phyloP scores from a whole-genome alignment of 768 basidiomycete genomes.

The Sporobolomyces phaffii region DNA sequence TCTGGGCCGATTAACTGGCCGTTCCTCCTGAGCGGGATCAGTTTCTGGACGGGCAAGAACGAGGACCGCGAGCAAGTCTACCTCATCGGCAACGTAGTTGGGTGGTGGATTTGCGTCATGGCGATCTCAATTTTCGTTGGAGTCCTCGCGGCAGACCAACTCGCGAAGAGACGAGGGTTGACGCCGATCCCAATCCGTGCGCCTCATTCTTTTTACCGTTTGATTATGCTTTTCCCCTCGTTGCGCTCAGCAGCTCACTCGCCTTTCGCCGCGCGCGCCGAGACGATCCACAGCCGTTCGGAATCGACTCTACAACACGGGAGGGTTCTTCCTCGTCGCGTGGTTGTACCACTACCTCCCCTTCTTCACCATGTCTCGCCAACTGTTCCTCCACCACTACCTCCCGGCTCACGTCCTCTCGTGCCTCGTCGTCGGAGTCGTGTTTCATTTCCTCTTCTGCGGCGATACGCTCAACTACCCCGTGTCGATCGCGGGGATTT shows the following conservation, averaged over 20 bases:
- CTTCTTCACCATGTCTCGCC: conserved; percentile 96
- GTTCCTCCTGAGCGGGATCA: conserved; percentile 90
- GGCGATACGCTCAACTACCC: conserved; percentile 42
- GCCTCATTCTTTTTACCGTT: conserved; percentile 48
- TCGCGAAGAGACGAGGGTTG: conserved; percentile 77
- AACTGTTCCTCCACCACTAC: conserved; percentile 88
- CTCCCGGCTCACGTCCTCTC: conserved; percentile 84
- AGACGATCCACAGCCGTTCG: conserved; percentile 61
- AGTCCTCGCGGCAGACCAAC: conserved; percentile 77
- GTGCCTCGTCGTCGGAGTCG: conserved; percentile 82
- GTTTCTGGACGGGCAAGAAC: conserved; percentile 86
- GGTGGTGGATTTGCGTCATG: conserved; percentile 90
- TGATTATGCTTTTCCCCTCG: too few species aligned
- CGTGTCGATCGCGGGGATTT: conserved; percentile 36
- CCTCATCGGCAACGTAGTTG: conserved; percentile 84
- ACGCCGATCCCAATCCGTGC: conserved; percentile 80
- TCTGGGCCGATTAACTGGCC: conserved; percentile 97
- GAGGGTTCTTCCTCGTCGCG: conserved; percentile 87
- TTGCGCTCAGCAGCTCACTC: too few species aligned
- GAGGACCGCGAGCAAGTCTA: conserved; percentile 87
- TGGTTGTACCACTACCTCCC: conserved; percentile 96
- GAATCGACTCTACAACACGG: conserved; percentile 88
- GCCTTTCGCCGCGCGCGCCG: background rate
- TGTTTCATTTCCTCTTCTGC: conserved; percentile 56
- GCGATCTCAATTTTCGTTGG: conserved; percentile 82